Evolutionary conservation across 495 filamentous ascomycete species (phyloP).

Genomic region (Penicillium cosmopolitanum): DNA sequence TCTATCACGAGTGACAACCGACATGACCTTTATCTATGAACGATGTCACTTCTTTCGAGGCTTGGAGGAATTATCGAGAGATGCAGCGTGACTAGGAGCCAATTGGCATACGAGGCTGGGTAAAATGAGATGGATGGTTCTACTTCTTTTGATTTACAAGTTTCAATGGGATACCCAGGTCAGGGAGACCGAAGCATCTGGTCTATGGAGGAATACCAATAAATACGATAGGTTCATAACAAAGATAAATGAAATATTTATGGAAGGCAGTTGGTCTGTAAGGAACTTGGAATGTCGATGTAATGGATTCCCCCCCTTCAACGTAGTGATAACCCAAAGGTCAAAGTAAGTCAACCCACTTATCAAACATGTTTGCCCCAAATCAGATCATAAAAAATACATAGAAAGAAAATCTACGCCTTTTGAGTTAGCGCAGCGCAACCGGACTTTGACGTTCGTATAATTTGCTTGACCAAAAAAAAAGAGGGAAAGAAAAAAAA

Average conservation of each 20-base stretch:
- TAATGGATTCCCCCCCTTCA: too few relatives aligned
- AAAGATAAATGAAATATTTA: background rate
- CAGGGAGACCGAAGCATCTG: background rate
- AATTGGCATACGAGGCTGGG: background rate
- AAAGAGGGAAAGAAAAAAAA: slow-evolving; percentile 12
- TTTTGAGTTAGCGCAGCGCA: slow-evolving; percentile 27
- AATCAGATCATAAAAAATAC: slow-evolving; percentile 10
- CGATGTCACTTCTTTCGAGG: background rate
- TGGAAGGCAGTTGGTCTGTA: too few relatives aligned
- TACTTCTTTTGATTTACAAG: background rate
- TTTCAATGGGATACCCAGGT: slow-evolving; percentile 3
- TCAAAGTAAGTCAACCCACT: background rate
- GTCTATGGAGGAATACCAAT: background rate
- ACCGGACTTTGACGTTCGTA: slow-evolving; percentile 23
- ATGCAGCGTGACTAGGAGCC: background rate
- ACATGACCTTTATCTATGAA: background rate
- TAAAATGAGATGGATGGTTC: background rate
- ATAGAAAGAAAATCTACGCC: slow-evolving; percentile 27
- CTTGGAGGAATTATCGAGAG: background rate
- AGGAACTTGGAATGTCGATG: too few relatives aligned
- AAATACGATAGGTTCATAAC: slow-evolving; percentile 17
- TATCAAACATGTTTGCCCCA: background rate
- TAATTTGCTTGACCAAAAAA: slow-evolving; percentile 30
- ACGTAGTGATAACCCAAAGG: background rate
- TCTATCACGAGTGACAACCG: background rate